These are phyloP conservation scores for Aspergillus brasiliensis DNA, from an alignment of 2,329 filamentous ascomycete species.

Conservation along the genomic window DNA sequence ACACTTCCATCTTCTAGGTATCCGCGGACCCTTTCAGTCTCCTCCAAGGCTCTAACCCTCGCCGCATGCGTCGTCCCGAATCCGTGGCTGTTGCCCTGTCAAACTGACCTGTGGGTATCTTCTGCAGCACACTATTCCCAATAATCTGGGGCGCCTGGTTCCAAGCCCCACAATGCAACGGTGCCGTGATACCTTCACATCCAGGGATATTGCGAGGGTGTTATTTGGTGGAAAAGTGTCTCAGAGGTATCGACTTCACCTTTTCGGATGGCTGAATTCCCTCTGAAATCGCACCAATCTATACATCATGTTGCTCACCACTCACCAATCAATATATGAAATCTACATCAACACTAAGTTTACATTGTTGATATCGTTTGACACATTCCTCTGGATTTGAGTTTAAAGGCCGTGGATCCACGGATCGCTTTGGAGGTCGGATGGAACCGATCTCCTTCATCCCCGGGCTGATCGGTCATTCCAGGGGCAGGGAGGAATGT, in stretches of 20 bases:
- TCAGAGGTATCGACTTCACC: not conserved
- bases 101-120: constrained; percentile 12
- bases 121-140: constrained; percentile 14
- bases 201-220: not conserved
- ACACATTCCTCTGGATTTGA: constrained; percentile 6
- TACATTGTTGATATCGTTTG: constrained; percentile 10
- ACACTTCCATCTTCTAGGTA: no score
- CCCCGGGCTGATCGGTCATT: constrained; percentile 1
- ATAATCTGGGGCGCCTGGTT: constrained; percentile 11
- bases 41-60: constrained; percentile 5
- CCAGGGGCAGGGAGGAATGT: constrained; percentile 6
- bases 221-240: no score
- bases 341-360: not conserved
- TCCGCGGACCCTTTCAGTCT: not conserved
- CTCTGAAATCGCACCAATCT: not conserved
- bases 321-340: no score
- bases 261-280: not conserved
- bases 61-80: constrained; percentile 17
- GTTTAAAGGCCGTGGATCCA: constrained; percentile 14
- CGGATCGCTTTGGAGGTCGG: constrained; percentile 14
- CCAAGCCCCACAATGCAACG: constrained; percentile 10
- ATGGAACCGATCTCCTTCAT: constrained; percentile 8
- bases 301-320: no score
- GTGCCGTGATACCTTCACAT: constrained; percentile 1
- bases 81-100: constrained; percentile 15